Evolutionary conservation across 345 rosid genomes (phyloP).

Genomic region (Physaria fendleri): DNA sequence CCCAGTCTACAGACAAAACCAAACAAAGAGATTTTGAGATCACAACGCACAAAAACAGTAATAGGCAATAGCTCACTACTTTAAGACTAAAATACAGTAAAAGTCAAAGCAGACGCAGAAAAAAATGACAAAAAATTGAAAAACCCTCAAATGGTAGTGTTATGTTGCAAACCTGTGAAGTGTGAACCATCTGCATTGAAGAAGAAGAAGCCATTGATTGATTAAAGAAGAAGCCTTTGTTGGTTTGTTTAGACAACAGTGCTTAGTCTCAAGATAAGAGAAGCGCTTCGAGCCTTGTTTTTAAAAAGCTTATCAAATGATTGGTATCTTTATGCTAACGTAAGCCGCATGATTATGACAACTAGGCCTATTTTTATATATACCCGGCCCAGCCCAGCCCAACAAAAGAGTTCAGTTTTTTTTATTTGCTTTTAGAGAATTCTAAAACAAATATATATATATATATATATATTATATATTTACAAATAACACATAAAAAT

Average conservation of each 20-base stretch:
- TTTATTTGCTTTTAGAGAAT: too few relatives aligned
- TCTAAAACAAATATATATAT: too few relatives aligned
- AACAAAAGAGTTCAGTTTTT: too few relatives aligned
- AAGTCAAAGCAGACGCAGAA: not conserved
- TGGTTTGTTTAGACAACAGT: conserved; percentile 3
- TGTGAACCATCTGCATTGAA: conserved; percentile 44
- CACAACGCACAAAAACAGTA: not conserved
- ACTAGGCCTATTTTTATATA: conserved; percentile 1
- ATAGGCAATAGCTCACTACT: too few relatives aligned
- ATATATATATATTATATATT: too few relatives aligned
- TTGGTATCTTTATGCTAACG: conserved; percentile 15
- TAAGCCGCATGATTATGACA: not conserved
- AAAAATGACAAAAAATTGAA: not conserved
- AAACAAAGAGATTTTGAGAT: not conserved
- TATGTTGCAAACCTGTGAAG: conserved; percentile 40
- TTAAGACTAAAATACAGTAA: not conserved
- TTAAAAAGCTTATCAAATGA: conserved; percentile 1
- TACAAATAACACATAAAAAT: too few relatives aligned
- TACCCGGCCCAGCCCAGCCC: conserved; percentile 9
- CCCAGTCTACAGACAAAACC: conserved; percentile 24
- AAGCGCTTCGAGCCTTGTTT: conserved; percentile 19
- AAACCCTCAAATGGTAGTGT: not conserved
- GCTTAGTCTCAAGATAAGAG: conserved; percentile 23
- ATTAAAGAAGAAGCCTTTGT: not conserved
- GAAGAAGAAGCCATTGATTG: conserved; percentile 50